Evolutionary conservation across 1,139 yeast genomes (phyloP), one percentile per base, ranked within the genome.

Genomic region (Nakaseomyces sp.): DNA sequence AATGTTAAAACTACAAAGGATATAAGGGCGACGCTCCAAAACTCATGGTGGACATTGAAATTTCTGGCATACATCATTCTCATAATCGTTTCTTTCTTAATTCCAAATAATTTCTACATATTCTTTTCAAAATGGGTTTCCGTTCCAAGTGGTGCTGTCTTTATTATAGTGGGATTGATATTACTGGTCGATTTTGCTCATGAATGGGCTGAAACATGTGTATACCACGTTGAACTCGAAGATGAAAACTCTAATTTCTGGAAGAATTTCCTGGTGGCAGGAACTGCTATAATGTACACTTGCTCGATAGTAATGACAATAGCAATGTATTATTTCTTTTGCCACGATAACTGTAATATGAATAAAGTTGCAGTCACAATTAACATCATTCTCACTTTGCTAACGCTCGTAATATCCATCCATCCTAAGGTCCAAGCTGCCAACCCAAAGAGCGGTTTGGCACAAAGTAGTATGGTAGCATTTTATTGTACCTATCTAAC

Each of bases 171-270:
- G 50, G 98, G 98, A 0, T 72, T 93, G 47, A 85, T 93, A 9
- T 71, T 93, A 42, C 68, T 93, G 44, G 97, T 93, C 25, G 98
- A 93, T 64, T 91, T 88, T 71, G 97, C 98, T 10, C 98, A 93
- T 65, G 93, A 93, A 48, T 93, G 97, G 96, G 97, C 98, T 0
- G 99, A 93, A 58, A 86, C 84, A 9, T 93, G 98, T 61, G 74
- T 91, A 45, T 91, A 83, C 53, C 86, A 87, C 57, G 87, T 91
- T 41, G 97, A 91, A 62, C 72, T 76, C 52, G 93, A 84, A 53
- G 95, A 89, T 50, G 82, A 89, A 42, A 76, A 79, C 43, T 56
- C 70, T 2, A 47, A 60, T 2, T 74, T 85, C 53, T 91, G 98
- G 98, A 79, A 86, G 56, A 72, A 77, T 38, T 66, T 89, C 18